These are phyloP conservation scores for Monosporozyma solicola DNA, from an alignment of 805 yeast genomes.

Conservation along the genomic window DNA sequence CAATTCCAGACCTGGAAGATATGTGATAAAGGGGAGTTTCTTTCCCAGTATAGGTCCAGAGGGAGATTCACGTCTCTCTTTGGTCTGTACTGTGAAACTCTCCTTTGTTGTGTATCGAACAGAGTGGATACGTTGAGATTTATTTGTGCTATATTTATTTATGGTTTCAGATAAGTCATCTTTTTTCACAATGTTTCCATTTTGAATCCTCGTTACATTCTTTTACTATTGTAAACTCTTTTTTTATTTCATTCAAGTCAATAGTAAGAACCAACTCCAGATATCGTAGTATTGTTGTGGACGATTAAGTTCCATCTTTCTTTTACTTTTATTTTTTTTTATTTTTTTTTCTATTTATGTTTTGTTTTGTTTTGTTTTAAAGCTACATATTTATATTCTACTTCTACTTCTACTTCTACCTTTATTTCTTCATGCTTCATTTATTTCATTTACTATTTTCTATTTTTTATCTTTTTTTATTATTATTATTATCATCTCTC, in stretches of 20 bases:
- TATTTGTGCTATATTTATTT: not conserved
- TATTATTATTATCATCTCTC: not conserved
- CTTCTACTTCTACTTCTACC: not conserved
- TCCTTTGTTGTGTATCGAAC: conserved; percentile 12
- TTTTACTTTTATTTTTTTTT: not conserved
- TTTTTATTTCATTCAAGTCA: not conserved
- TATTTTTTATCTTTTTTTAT: not conserved
- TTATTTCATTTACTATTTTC: not conserved
- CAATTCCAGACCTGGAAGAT: conserved; percentile 9
- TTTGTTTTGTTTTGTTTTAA: not conserved
- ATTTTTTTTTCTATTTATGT: not conserved
- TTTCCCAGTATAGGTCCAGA: not conserved
- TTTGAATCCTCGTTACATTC: conserved; percentile 28
- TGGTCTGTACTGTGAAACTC: conserved; percentile 2
- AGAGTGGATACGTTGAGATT: conserved; percentile 17
- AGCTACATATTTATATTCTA: conserved; percentile 1
- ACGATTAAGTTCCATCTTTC: not conserved
- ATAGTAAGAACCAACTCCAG: not conserved
- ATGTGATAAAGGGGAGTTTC: not conserved
- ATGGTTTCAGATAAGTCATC: not conserved
- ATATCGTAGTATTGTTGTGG: not conserved
- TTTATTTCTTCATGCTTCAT: not conserved
- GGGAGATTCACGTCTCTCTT: not conserved
- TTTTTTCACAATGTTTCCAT: conserved; percentile 16
- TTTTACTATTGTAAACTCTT: not conserved